These are phyloP conservation scores for Hemisphaericaspora lyxosophila DNA, from an alignment of 1,139 yeast genomes.

Conservation along the genomic window DNA sequence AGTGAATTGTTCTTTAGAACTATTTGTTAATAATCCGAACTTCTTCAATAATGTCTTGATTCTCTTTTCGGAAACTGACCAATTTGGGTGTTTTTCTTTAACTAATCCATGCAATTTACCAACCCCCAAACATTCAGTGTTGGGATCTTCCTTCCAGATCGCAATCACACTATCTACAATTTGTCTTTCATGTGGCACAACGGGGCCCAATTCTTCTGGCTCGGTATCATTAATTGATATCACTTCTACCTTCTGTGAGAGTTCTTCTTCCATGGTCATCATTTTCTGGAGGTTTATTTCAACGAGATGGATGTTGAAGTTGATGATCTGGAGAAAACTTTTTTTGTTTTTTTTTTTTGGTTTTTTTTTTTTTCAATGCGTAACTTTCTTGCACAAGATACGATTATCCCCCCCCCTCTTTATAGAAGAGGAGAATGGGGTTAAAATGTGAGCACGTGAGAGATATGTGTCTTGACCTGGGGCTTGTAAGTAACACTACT, in stretches of 20 bases:
- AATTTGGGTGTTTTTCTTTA: conserved; percentile 51
- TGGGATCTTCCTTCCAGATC: conserved; percentile 69
- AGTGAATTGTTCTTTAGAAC: conserved; percentile 33
- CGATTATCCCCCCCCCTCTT: too few relatives aligned
- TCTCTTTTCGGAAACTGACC: conserved; percentile 65
- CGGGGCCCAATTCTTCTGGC: conserved; percentile 27
- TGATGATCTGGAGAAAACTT: not conserved
- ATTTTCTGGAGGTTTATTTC: too few relatives aligned
- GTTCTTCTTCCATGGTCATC: conserved; percentile 9
- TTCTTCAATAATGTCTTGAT: conserved; percentile 53
- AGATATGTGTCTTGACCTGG: too few relatives aligned
- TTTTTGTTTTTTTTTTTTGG: not conserved
- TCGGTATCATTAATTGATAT: conserved; percentile 33
- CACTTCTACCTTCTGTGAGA: conserved; percentile 25
- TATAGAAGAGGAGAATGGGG: too few relatives aligned
- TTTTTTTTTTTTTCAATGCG: not conserved
- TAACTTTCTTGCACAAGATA: not conserved
- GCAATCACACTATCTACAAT: conserved; percentile 61
- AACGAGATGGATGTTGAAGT: not conserved
- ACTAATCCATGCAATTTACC: conserved; percentile 54
- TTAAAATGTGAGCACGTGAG: too few relatives aligned
- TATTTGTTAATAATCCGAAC: conserved; percentile 48
- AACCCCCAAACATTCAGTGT: conserved; percentile 57
- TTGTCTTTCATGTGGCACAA: conserved; percentile 63
- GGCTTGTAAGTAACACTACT: too few relatives aligned